Percentiles rank a stretch among this genome's conserved stretches.
These are phyloP conservation scores for Globisporangium okanoganense DNA, from an alignment of 352 stramenopile species.

Conservation along the genomic window DNA sequence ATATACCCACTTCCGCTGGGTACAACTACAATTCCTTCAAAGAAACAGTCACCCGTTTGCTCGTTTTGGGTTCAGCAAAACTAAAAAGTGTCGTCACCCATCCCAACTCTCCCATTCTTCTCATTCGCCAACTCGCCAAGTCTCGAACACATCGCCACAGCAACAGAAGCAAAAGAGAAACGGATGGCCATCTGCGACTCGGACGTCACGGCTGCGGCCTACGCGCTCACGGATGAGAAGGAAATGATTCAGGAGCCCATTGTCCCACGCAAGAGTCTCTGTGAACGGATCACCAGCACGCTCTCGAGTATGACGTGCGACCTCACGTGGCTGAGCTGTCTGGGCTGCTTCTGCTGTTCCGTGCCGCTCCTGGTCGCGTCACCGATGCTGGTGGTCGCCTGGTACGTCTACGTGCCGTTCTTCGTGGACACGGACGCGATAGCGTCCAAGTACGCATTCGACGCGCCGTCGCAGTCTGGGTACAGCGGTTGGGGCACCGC, in stretches of 20 bases:
- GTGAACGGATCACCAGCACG: background rate
- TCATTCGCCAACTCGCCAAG: background rate
- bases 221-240: background rate
- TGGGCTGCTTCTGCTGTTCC: background rate
- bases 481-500: background rate
- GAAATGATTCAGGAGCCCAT: background rate
- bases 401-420: slow-evolving; percentile 1
- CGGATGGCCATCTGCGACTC: background rate
- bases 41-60: too few species aligned
- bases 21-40: background rate
- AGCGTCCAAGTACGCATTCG: slow-evolving; percentile 3
- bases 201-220: background rate
- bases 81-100: background rate
- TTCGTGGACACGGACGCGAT: background rate
- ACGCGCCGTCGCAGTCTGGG: background rate
- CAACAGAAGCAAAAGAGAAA: background rate
- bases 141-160: background rate
- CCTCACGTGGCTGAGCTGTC: background rate
- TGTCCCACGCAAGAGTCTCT: too few species aligned
- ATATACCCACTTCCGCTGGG: background rate
- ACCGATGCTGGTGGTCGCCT: background rate
- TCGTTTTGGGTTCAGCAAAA: too few species aligned
- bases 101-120: background rate
- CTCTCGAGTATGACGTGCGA: background rate
- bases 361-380: background rate